phyloP scores from a whole-genome alignment of 2,329 filamentous ascomycete genomes.

The Periglandula ipomoeae region DNA sequence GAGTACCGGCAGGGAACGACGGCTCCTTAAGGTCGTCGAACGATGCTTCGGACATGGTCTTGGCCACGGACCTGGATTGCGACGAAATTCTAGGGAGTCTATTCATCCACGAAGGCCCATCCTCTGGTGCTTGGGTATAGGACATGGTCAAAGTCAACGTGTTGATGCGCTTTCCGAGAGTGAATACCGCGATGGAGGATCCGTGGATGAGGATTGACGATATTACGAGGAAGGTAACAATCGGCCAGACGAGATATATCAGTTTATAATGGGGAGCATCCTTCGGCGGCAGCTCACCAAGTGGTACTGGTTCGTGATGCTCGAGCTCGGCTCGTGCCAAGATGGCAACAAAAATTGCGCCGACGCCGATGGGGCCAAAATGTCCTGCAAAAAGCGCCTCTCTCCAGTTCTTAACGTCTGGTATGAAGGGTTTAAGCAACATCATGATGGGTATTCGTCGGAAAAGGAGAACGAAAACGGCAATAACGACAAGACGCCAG shows the following conservation, averaged over 20 bases:
- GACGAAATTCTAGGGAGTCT: slow-evolving; percentile 65
- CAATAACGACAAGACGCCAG: slow-evolving; percentile 89
- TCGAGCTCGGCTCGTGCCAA: slow-evolving; percentile 89
- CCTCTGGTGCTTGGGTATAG: slow-evolving; percentile 83
- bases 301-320: slow-evolving; percentile 63
- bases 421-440: slow-evolving; percentile 80
- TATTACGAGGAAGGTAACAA: slow-evolving; percentile 88
- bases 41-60: slow-evolving; percentile 74
- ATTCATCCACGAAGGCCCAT: slow-evolving; percentile 92
- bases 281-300: slow-evolving; percentile 49
- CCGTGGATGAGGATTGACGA: slow-evolving; percentile 92
- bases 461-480: slow-evolving; percentile 91
- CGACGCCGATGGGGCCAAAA: slow-evolving; percentile 95
- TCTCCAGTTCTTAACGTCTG: slow-evolving; percentile 96
- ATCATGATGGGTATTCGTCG: slow-evolving; percentile 94
- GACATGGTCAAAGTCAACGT: slow-evolving; percentile 92
- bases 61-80: slow-evolving; percentile 69
- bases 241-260: slow-evolving; percentile 87
- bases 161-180: slow-evolving; percentile 95
- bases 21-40: slow-evolving; percentile 53
- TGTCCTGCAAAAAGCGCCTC: slow-evolving; percentile 95
- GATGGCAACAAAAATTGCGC: slow-evolving; percentile 91
- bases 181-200: slow-evolving; percentile 97
- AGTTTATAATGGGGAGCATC: slow-evolving; percentile 54
- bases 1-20: slow-evolving; percentile 55